Conservation (phyloP, 225 moss, liverwort and hornwort genomes). For the Physcomitrellopsis africana region DNA sequence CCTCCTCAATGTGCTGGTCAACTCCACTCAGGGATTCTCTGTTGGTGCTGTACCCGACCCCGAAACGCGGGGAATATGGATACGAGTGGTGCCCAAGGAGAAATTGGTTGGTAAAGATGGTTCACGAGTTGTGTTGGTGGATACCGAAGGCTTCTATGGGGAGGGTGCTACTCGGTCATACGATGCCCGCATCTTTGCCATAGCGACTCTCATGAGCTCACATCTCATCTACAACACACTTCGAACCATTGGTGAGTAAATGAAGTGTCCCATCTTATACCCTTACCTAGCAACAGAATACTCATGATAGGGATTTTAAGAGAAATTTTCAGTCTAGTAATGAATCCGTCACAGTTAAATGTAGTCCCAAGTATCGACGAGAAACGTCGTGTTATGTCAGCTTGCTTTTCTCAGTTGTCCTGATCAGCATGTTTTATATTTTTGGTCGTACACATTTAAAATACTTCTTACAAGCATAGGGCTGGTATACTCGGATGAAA, state of each 20-base stretch:
- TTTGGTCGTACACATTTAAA: background rate
- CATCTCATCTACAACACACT: conserved; percentile 91
- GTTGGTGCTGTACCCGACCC: conserved; percentile 95
- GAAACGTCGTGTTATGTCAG: background rate
- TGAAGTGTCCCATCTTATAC: conserved; percentile 17
- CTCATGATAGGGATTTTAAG: no score
- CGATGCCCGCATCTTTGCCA: conserved; percentile 90
- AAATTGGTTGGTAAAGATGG: conserved; percentile 69
- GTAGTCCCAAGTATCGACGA: no score
- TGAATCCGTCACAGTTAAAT: background rate
- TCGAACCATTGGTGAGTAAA: conserved; percentile 77
- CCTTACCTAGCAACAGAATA: background rate
- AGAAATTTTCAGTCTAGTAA: background rate
- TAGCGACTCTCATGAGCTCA: conserved; percentile 91
- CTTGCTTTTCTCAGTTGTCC: conserved; percentile 4
- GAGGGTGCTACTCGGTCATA: conserved; percentile 93
- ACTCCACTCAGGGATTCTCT: conserved; percentile 84
- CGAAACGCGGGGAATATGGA: conserved; percentile 94
- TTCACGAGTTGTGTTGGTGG: conserved; percentile 76
- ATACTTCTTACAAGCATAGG: background rate
- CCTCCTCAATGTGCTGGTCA: conserved; percentile 86
- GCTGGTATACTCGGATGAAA: background rate
- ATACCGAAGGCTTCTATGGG: conserved; percentile 98
- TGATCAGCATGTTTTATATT: background rate
- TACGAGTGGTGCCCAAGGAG: conserved; percentile 77